Evolutionary conservation across 306 rosid genomes (phyloP).

Genomic region (Carpinus viminea): DNA sequence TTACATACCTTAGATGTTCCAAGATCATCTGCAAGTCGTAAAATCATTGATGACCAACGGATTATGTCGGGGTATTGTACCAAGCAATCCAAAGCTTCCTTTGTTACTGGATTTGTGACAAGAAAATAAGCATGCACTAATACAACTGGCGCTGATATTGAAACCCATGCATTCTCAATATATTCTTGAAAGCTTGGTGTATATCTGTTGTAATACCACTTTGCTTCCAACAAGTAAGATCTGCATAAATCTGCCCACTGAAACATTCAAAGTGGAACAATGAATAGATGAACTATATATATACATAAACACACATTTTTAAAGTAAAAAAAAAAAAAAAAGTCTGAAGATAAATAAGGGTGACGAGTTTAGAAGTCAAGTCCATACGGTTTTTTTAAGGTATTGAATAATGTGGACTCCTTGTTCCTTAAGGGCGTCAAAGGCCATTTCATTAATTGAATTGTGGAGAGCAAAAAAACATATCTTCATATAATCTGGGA

Average conservation of each 20-base stretch:
- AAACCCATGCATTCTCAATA: slow-evolving; percentile 35
- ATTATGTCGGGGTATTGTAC: slow-evolving; percentile 1
- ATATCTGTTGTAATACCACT: slow-evolving; percentile 27
- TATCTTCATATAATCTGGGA: no score
- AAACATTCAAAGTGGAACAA: neutral
- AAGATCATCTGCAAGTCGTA: slow-evolving; percentile 32
- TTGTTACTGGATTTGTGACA: slow-evolving; percentile 1
- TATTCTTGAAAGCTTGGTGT: slow-evolving; percentile 31
- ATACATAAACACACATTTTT: no score
- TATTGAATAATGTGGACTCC: no score
- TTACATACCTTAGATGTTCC: slow-evolving; percentile 20
- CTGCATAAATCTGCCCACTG: slow-evolving; percentile 35
- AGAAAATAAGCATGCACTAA: slow-evolving; percentile 20
- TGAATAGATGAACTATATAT: neutral
- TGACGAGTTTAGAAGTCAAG: no score
- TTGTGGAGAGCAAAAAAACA: no score
- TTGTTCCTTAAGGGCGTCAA: no score
- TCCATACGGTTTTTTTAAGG: no score
- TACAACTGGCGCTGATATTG: slow-evolving; percentile 8
- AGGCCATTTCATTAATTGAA: no score
- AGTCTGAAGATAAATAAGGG: no score
- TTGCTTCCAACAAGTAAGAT: slow-evolving; percentile 24
- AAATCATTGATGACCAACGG: slow-evolving; percentile 3
- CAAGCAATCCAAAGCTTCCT: slow-evolving; percentile 17
- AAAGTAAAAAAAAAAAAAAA: no score